Evolutionary conservation across 2,329 filamentous ascomycete genomes (phyloP).

Genomic region (Paramyrothecium roridum): DNA sequence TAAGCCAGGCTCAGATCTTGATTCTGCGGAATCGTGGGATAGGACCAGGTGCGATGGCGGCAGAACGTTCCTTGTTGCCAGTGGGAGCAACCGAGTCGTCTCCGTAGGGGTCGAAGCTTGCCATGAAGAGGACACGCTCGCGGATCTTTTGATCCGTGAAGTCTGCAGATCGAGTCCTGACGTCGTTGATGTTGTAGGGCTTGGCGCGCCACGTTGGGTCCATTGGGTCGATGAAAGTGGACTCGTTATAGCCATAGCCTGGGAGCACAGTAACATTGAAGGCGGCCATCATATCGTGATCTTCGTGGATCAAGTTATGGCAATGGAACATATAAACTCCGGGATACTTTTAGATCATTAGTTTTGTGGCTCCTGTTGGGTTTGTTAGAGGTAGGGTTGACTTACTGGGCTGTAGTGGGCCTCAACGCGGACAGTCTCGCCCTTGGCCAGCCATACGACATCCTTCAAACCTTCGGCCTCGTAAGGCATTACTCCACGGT

Average conservation of each 20-base stretch:
- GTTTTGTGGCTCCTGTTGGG: not conserved
- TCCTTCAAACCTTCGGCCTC: conserved; percentile 1
- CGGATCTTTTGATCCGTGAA: not conserved
- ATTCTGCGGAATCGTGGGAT: not conserved
- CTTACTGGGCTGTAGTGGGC: not conserved
- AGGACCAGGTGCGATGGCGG: not conserved
- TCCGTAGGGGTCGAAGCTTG: not conserved
- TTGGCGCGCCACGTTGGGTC: not conserved
- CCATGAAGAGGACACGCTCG: not conserved
- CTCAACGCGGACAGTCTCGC: not conserved
- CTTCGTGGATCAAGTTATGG: conserved; percentile 3
- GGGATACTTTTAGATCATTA: not conserved
- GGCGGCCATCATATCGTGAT: conserved; percentile 2
- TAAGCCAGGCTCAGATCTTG: not conserved
- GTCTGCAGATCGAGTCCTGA: not conserved
- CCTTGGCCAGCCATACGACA: not conserved
- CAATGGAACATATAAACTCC: conserved; percentile 1
- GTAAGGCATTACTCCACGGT: not conserved
- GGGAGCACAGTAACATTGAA: not conserved
- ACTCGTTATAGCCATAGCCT: not conserved
- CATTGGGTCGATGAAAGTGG: not conserved
- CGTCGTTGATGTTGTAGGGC: not conserved
- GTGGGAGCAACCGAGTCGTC: not conserved
- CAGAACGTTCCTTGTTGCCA: not conserved
- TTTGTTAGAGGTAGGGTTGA: not conserved